Base-by-base conservation (phyloP, 225 moss, liverwort and hornwort species). In the Antitrichia curtipendula region DNA sequence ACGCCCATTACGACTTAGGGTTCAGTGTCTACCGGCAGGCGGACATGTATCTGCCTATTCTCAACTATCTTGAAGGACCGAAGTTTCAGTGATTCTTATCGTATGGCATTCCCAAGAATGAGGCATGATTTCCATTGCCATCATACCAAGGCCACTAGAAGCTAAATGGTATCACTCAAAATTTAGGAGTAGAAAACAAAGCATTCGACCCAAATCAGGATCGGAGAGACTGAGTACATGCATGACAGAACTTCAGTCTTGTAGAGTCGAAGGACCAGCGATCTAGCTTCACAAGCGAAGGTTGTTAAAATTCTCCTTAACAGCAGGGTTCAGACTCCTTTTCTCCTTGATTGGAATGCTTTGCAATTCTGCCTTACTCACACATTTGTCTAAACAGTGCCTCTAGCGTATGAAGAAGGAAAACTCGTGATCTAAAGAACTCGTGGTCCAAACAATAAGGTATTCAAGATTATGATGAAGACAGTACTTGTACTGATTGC, bases 1-100 rank as follows among this genome's bases (percentile, higher is more conserved):
- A 92, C 77, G 90, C 89, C 74, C 92, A 92, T 61, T 90, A 87
- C 64, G 90, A 92, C 71, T 84, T 92, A n/a, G 86, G 78, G 38
- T 87, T 82, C 87, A 92, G 92, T 84, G 70, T 84, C 38, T 66
- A 81, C 69, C 86, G 92, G 68, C 82, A 84, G 64, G 64, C 14
- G 45, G 92, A 86, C 59, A 76, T 92, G 10, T 92, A 85, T 62
- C 43, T 78, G 57, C 89, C 90, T 12, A 87, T 90, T 62, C 86
- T 92, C 72, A 45, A 52, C 70, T 92, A 69, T 77, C 86, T 92
- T 52, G 84, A 88, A 85, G 90, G 83, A 82, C 49, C 53, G 32
- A 74, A 43, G 58, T 87, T 88, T 80, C 77, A 21, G 43, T 84
- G 34, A 88, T 52, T 56, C 47, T 47, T 58, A 77, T 71, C 34